Conservation (phyloP, 768 basidiomycete species). For the Crucibulum laeve region DNA sequence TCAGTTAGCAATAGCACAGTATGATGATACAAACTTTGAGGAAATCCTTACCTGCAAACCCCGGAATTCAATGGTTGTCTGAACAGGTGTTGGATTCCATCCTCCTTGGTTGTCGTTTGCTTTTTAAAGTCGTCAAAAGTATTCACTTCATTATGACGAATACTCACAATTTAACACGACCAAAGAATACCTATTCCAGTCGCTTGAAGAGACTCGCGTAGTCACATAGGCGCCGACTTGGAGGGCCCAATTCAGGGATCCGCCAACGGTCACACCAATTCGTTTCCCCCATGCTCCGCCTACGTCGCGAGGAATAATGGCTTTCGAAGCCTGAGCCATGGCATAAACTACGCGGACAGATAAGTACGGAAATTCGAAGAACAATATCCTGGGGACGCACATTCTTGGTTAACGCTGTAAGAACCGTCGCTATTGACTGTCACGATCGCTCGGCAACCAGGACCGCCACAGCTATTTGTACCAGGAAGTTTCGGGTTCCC, state of each 20-base stretch:
- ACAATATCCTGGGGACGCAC: constrained; percentile 26
- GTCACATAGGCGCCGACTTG: constrained; percentile 68
- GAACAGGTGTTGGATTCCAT: constrained; percentile 53
- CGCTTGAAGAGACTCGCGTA: constrained; percentile 41
- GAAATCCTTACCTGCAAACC: constrained; percentile 44
- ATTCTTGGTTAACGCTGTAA: constrained; percentile 71
- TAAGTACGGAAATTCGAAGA: background rate
- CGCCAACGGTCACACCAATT: constrained; percentile 60
- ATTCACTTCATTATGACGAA: background rate
- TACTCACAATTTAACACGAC: constrained; percentile 68
- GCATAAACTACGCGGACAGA: constrained; percentile 44
- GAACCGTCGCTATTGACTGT: constrained; percentile 62
- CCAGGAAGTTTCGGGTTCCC: constrained; percentile 67
- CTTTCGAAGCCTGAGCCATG: constrained; percentile 75
- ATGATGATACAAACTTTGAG: background rate
- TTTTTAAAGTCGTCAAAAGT: constrained; percentile 9
- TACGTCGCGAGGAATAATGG: constrained; percentile 61
- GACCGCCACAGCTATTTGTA: constrained; percentile 53
- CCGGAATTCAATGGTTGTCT: constrained; percentile 59
- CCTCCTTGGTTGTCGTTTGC: constrained; percentile 49
- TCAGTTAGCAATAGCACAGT: background rate
- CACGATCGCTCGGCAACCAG: constrained; percentile 63
- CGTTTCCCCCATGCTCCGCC: constrained; percentile 69
- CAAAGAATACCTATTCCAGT: constrained; percentile 63
- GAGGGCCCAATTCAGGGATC: constrained; percentile 51